Percentiles rank a stretch among this genome's conserved stretches.
Evolutionary conservation across 345 rosid species (phyloP).

Genomic region (Eucalyptus curtisii): DNA sequence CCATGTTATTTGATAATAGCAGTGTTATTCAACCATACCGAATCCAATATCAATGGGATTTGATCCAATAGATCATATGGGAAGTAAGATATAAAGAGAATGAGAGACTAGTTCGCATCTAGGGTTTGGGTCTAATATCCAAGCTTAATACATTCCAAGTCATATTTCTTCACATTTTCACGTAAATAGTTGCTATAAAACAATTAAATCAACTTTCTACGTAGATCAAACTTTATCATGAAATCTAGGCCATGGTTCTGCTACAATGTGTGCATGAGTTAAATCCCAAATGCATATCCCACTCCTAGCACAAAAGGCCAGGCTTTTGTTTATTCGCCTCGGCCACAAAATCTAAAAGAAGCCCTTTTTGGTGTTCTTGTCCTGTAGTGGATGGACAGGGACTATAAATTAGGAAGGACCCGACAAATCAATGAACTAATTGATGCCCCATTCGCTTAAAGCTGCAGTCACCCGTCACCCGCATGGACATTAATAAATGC

Average conservation of each 20-base stretch:
- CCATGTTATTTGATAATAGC: rapidly evolving
- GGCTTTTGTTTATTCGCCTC: not conserved
- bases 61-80: not conserved
- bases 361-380: not conserved
- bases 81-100: not conserved
- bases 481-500: not conserved
- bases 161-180: not conserved
- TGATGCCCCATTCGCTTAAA: not conserved
- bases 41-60: not conserved
- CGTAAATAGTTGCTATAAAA: not conserved
- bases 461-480: not conserved
- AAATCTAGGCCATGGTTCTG: not conserved
- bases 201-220: not conserved
- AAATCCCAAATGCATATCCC: not conserved
- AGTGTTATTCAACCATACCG: not conserved
- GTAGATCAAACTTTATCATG: not conserved
- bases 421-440: not conserved
- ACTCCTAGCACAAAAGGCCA: not conserved
- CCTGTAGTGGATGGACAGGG: not conserved
- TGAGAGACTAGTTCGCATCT: not conserved
- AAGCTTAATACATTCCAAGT: not conserved
- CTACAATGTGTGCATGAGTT: not conserved
- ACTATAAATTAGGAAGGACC: not conserved
- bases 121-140: not conserved
- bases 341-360: not conserved